These are phyloP conservation scores for Pisolithus sp. DNA, from an alignment of 768 basidiomycete genomes.

Conservation along the genomic window DNA sequence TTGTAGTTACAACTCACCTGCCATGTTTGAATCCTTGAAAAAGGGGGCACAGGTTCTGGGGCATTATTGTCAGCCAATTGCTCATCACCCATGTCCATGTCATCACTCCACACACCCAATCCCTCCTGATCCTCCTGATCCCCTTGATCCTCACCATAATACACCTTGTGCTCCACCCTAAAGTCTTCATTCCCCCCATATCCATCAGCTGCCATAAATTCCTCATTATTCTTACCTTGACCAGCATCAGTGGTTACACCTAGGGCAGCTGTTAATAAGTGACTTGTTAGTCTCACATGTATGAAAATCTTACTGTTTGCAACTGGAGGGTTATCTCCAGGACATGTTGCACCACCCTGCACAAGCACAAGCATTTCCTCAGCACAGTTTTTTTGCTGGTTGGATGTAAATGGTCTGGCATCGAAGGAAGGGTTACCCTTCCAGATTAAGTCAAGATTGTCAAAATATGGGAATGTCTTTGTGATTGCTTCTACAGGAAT, in stretches of 20 bases:
- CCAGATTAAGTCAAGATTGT: not conserved
- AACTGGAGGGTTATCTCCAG: too few relatives aligned
- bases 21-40: too few relatives aligned
- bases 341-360: too few relatives aligned
- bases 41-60: too few relatives aligned
- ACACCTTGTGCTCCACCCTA: not conserved
- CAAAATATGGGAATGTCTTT: not conserved
- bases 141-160: not conserved
- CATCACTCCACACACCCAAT: too few relatives aligned
- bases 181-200: not conserved
- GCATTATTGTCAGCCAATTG: not conserved
- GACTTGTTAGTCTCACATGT: too few relatives aligned
- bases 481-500: not conserved
- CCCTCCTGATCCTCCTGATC: not conserved
- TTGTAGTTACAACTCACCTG: too few relatives aligned
- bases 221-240: not conserved
- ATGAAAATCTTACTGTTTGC: too few relatives aligned
- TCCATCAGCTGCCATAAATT: not conserved
- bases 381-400: not conserved
- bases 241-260: too few relatives aligned
- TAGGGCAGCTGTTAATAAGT: not conserved
- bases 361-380: too few relatives aligned
- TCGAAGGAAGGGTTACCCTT: not conserved
- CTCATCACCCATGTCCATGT: not conserved
- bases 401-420: not conserved